Percentiles rank a stretch among this genome's conserved stretches.
These are phyloP conservation scores for Guillardia theta DNA, from an alignment of 78 protist species.

Conservation along the genomic window DNA sequence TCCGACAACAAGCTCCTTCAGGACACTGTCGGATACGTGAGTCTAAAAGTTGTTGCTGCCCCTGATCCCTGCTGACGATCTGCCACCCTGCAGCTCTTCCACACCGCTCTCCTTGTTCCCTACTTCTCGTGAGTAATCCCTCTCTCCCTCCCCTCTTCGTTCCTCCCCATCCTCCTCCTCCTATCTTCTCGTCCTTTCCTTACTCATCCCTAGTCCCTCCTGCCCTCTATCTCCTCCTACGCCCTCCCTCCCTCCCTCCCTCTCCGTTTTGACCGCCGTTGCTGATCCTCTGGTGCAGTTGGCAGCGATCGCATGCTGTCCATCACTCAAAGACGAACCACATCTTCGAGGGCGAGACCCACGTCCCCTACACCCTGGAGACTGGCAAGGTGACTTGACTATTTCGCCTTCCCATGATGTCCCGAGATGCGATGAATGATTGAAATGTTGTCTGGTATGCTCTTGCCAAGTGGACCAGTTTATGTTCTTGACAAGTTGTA, in stretches of 20 bases:
- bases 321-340: constrained; percentile 54
- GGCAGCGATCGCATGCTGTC: constrained; percentile 60
- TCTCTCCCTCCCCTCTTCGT: too few species aligned
- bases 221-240: too few species aligned
- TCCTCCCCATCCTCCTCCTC: too few species aligned
- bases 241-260: background rate
- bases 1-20: constrained; percentile 28
- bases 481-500: too few species aligned
- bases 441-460: too few species aligned
- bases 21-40: constrained; percentile 55
- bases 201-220: too few species aligned
- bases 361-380: constrained; percentile 44
- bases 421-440: too few species aligned
- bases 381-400: constrained; percentile 6
- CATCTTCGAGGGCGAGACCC: constrained; percentile 53
- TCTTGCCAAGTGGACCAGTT: too few species aligned
- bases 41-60: background rate
- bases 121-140: constrained; percentile 8
- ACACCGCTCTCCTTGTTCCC: constrained; percentile 55
- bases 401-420: too few species aligned
- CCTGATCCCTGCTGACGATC: background rate
- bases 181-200: too few species aligned
- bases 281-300: background rate
- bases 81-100: constrained; percentile 32
- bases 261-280: background rate